Evolutionary conservation across 2,329 filamentous ascomycete species (phyloP), one percentile per base, ranked within the genome.

Genomic region (Penicillium sp.): DNA sequence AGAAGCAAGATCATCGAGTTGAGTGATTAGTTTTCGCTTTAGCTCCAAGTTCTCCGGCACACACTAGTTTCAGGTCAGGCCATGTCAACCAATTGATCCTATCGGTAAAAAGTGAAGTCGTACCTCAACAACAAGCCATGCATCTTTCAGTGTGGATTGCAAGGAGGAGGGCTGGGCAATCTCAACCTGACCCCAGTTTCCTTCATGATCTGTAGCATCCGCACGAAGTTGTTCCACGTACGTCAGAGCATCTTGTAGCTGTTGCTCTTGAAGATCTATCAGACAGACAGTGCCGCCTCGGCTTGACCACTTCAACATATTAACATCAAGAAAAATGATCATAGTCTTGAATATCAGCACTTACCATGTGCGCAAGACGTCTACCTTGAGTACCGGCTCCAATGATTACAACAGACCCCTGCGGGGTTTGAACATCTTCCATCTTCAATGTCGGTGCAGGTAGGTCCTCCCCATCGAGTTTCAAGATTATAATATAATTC

Each of bases 11-110:
- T 66, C 54, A 58, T 79, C 78, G 2, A 80, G 64, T 22, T 78
- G 61, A 0, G 56, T 41, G 25, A 80, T 71, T 5, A 77, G 65
- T 2, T 67, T 60, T 43, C 65, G 71, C 58, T 80, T 80, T n/a
- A 79, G 61, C 0, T 65, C 40, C 8, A 80, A 61, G 26, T 68
- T 67, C 57, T 80, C 78, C 0, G 78, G 78, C 8, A 80, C 70
- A 52, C 77, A 78, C 77, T 78, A 37, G 12, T 25, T 44, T 28
- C 36, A 9, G 16, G 64, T 28, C 36, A 9, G 16, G 64, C 7
- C 11, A n/a, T 26, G 35, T 51, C 22, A 44, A 28, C 44, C 4
- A 22, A 28, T 16, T 17, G n/a, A 17, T 10, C 48, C 8, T 65
- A 19, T 14, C 4, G 35, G n/a, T 14, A 6, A 40, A 16, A n/a